phyloP scores from a whole-genome alignment of 495 filamentous ascomycete genomes.

The Neurospora hispaniola region DNA sequence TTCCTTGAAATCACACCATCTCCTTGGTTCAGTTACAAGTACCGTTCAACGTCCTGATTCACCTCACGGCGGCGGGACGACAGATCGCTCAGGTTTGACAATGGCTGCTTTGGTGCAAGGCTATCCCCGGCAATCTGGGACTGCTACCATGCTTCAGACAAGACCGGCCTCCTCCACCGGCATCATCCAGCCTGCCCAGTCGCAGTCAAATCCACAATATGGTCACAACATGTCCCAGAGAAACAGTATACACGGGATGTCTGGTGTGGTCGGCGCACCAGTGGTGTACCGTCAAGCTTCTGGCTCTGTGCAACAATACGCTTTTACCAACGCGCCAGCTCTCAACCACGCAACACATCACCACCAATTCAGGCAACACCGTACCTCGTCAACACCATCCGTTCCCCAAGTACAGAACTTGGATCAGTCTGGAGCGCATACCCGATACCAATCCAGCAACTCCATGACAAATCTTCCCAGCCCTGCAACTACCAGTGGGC shows the following conservation, averaged over 20 bases:
- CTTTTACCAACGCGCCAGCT: slow-evolving; percentile 68
- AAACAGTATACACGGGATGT: slow-evolving; percentile 50
- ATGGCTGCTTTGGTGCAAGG: slow-evolving; percentile 93
- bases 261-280: slow-evolving; percentile 36
- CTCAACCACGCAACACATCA: slow-evolving; percentile 47
- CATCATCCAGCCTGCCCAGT: slow-evolving; percentile 43
- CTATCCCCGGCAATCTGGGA: slow-evolving; percentile 71
- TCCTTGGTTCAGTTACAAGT: background rate
- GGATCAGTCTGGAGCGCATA: slow-evolving; percentile 37
- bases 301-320: slow-evolving; percentile 71
- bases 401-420: slow-evolving; percentile 41
- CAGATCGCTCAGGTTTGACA: slow-evolving; percentile 17
- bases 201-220: slow-evolving; percentile 47
- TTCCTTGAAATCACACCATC: background rate
- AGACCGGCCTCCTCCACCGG: slow-evolving; percentile 64
- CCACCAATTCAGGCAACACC: slow-evolving; percentile 58
- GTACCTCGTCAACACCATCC: slow-evolving; percentile 56
- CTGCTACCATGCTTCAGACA: slow-evolving; percentile 72
- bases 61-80: background rate
- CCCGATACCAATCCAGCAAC: slow-evolving; percentile 49
- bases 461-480: slow-evolving; percentile 38
- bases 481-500: slow-evolving; percentile 12
- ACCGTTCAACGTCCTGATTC: background rate
- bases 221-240: slow-evolving; percentile 43
- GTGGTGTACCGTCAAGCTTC: slow-evolving; percentile 61